phyloP scores from a whole-genome alignment of 2,329 filamentous ascomycete species.

The Fusarium buxicola region DNA sequence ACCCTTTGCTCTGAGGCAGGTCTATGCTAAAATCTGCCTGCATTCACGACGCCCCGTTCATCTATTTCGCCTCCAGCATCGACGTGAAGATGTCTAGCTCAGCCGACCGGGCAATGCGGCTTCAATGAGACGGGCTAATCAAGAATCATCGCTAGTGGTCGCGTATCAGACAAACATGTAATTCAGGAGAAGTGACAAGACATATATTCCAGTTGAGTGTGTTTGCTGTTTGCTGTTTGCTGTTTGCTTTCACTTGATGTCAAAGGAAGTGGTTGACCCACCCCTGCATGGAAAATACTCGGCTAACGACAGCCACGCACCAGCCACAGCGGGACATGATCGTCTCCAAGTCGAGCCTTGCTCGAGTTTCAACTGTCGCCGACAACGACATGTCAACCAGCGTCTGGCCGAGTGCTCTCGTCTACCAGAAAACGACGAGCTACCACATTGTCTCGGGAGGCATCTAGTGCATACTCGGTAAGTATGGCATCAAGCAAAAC shows the following conservation, averaged over 20 bases:
- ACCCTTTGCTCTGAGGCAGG: too few relatives aligned
- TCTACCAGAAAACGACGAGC: constrained; percentile 27
- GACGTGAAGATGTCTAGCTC: too few relatives aligned
- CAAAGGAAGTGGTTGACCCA: not conserved
- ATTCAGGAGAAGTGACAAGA: not conserved
- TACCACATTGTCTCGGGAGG: constrained; percentile 12
- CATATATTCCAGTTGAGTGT: not conserved
- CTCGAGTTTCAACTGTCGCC: constrained; percentile 40
- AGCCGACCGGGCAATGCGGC: too few relatives aligned
- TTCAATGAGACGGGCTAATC: too few relatives aligned
- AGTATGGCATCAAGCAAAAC: constrained; percentile 13
- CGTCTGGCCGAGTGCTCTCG: constrained; percentile 21
- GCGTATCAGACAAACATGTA: too few relatives aligned
- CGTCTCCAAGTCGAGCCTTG: constrained; percentile 38
- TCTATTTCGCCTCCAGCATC: too few relatives aligned
- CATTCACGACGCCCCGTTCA: too few relatives aligned
- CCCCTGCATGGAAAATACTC: constrained; percentile 40
- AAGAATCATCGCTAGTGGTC: too few relatives aligned
- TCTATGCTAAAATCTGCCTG: too few relatives aligned
- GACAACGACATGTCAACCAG: constrained; percentile 40
- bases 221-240: not conserved
- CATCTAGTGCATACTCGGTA: not conserved
- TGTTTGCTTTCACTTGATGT: too few relatives aligned
- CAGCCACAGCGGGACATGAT: constrained; percentile 46
- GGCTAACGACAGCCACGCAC: constrained; percentile 40